Percentiles rank a stretch among this genome's conserved stretches.
These are phyloP conservation scores for Kodamaea arcana DNA, from an alignment of 1,139 yeast genomes.

Conservation along the genomic window DNA sequence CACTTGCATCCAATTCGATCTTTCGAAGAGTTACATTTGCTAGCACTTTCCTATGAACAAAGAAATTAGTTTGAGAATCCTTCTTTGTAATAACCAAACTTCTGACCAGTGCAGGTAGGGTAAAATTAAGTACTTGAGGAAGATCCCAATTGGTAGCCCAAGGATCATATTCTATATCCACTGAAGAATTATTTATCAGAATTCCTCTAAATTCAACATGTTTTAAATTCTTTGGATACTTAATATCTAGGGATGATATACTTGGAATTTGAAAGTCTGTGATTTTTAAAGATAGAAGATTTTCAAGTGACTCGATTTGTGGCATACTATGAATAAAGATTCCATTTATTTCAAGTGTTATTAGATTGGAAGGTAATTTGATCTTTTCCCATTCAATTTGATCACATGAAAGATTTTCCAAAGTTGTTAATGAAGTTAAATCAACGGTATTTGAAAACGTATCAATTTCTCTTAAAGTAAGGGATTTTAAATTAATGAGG, in stretches of 20 bases:
- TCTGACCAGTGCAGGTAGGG: neutral
- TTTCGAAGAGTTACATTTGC: neutral
- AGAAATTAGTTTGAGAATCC: neutral
- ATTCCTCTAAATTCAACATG: neutral
- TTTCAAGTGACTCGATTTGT: neutral
- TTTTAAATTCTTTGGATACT: neutral
- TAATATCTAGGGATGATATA: neutral
- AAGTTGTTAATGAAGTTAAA: neutral
- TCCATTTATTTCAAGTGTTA: neutral
- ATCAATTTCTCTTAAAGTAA: neutral
- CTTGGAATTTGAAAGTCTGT: neutral
- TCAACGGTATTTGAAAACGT: neutral
- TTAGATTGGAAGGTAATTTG: neutral
- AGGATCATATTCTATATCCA: neutral
- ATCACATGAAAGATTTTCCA: neutral
- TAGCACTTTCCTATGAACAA: conserved; percentile 1
- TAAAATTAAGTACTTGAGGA: neutral
- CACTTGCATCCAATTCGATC: conserved; percentile 1
- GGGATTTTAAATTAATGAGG: neutral
- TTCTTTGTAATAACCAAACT: neutral
- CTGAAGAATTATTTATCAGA: neutral
- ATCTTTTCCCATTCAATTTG: neutral
- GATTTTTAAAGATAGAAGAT: neutral
- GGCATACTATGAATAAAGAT: neutral
- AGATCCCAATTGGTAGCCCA: neutral